Base-by-base conservation (phyloP, 495 filamentous ascomycete species). In the Trichocladium uniseriatum region DNA sequence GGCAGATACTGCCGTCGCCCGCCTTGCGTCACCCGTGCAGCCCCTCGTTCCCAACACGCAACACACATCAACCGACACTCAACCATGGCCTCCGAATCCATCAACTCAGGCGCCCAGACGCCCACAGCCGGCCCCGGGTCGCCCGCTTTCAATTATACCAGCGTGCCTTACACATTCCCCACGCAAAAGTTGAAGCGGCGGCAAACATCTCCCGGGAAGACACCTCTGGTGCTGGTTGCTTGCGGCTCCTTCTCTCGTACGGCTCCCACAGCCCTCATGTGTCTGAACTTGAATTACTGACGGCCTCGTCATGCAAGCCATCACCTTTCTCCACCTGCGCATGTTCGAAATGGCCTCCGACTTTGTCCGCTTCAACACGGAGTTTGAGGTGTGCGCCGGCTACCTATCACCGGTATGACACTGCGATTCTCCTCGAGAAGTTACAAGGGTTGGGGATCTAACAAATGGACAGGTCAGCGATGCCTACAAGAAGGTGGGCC, bases 261-360 rank as follows among this genome's bases (percentile, higher is more conserved):
- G 59, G 46, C 8, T 38, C 18, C 21, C 16, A 4, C 28, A 15
- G 28, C 10, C 4, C 2, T 10, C 13, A 1, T 1, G 3, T 6
- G 15, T 37, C 21, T 3, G 18, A 5, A 5, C n/a, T 16, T 14
- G 1, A 35, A 16, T 21, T 19, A 40, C 54, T 65, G 43, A 56
- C 49, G 19, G 36, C 39, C 52, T 43, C 34, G 3, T 20, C 31
- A 45, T 35, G 19, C 41, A 45, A 47, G 89, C 87, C 15, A 81
- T 85, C 55, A 94, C 87, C 22, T 89, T 83, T 65, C 78, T 95
- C 27, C 88, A 95, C 63, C 74, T 95, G 45, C 86, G 89, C 62
- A 91, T 95, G 88, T 94, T 94, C 60, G 89, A 94, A 56, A 87
- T 91, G 83, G 87, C 87, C 2, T 77, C 79, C 57, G 85, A 91